Evolutionary conservation across 768 basidiomycete genomes (phyloP).

Genomic region (Brasilioporus rufonigricans): DNA sequence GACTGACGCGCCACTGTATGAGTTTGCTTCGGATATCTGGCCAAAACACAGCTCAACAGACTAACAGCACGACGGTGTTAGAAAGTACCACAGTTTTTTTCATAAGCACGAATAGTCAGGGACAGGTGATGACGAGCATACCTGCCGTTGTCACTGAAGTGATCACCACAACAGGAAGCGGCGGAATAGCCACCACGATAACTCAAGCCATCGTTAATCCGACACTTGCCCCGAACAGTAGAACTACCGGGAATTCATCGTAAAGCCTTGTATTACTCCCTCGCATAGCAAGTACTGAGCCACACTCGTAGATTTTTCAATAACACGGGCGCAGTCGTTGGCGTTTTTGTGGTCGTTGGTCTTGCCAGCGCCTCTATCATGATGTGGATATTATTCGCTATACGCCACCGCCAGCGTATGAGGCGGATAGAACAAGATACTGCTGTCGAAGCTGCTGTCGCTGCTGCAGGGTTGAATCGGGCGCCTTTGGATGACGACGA

Average conservation of each 20-base stretch:
- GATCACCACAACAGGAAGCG: slow-evolving; percentile 50
- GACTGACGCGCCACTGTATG: slow-evolving; percentile 22
- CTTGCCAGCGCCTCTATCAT: slow-evolving; percentile 68
- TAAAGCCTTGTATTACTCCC: slow-evolving; percentile 30
- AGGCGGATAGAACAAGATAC: slow-evolving; percentile 65
- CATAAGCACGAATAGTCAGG: slow-evolving; percentile 58
- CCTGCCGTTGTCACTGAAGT: slow-evolving; percentile 59
- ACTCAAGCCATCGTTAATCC: slow-evolving; percentile 70
- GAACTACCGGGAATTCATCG: slow-evolving; percentile 44
- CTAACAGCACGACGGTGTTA: slow-evolving; percentile 48
- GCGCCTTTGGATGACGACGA: slow-evolving; percentile 68
- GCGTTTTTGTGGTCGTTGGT: slow-evolving; percentile 88
- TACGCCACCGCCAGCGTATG: slow-evolving; percentile 62
- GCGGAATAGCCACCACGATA: slow-evolving; percentile 55
- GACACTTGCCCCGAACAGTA: slow-evolving; percentile 55
- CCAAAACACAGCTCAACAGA: slow-evolving; percentile 11
- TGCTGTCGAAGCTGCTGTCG: slow-evolving; percentile 67
- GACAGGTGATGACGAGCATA: slow-evolving; percentile 45
- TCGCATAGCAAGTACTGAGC: slow-evolving; percentile 2
- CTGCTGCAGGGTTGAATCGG: slow-evolving; percentile 69
- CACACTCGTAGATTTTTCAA: slow-evolving; percentile 66
- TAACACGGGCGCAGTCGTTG: slow-evolving; percentile 89
- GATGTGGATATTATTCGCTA: slow-evolving; percentile 68
- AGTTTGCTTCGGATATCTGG: slow-evolving; percentile 16
- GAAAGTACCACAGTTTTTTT: slow-evolving; percentile 49